Conservation (phyloP, 1,284 basidiomycete genomes). For the Ceratobasidium sp. region DNA sequence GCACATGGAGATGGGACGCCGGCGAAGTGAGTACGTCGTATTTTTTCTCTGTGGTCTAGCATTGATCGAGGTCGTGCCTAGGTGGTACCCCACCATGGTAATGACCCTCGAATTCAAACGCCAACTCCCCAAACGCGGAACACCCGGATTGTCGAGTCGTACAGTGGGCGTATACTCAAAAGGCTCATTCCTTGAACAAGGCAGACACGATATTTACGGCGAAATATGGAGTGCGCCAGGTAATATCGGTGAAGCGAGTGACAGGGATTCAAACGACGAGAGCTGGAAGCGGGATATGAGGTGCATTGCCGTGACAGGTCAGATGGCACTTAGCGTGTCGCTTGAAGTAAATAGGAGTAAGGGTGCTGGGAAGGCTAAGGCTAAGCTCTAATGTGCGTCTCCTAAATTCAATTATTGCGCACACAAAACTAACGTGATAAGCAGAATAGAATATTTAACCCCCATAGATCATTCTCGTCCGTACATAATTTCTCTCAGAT, state of each 20-base stretch:
- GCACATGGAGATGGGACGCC: slow-evolving; percentile 41
- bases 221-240: slow-evolving; percentile 33
- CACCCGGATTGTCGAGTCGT: background rate
- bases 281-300: slow-evolving; percentile 31
- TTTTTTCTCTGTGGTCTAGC: background rate
- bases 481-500: too few species aligned
- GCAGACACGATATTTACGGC: slow-evolving; percentile 23
- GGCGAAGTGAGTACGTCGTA: background rate
- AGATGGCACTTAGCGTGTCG: slow-evolving; percentile 19
- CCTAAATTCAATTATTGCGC: too few species aligned
- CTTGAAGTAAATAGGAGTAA: background rate
- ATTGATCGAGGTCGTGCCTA: slow-evolving; percentile 50
- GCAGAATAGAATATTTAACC: too few species aligned
- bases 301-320: slow-evolving; percentile 21
- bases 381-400: slow-evolving; percentile 4
- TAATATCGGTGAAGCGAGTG: background rate
- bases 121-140: slow-evolving; percentile 5
- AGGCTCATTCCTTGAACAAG: slow-evolving; percentile 24
- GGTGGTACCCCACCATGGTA: slow-evolving; percentile 73
- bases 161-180: slow-evolving; percentile 15
- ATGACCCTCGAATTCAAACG: slow-evolving; percentile 56
- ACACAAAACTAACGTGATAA: too few species aligned
- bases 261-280: background rate
- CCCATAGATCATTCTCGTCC: too few species aligned
- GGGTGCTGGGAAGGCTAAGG: background rate